Percentiles rank a stretch among this genome's conserved stretches.
phyloP scores from a whole-genome alignment of 2,329 filamentous ascomycete species.

The Trichocomaceae sp. region DNA sequence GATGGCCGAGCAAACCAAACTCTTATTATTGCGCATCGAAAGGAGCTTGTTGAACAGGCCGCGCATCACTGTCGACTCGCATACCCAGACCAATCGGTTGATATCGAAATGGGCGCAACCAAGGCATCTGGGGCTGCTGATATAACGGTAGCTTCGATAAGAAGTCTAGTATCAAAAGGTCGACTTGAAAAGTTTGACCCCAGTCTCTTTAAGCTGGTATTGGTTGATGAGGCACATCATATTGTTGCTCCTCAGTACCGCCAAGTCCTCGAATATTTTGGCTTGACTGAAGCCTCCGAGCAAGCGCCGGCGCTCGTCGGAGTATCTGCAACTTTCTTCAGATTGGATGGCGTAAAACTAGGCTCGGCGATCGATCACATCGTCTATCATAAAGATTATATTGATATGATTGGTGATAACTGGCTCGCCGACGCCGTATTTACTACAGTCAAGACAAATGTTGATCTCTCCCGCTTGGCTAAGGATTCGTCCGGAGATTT shows the following conservation, averaged over 20 bases:
- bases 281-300: conserved; percentile 50
- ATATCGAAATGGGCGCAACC: conserved; percentile 82
- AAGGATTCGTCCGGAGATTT: conserved; percentile 68
- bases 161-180: conserved; percentile 70
- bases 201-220: conserved; percentile 71
- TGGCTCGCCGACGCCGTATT: conserved; percentile 92
- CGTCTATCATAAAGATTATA: conserved; percentile 83
- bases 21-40: conserved; percentile 83
- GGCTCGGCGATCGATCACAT: conserved; percentile 88
- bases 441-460: conserved; percentile 80
- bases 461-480: conserved; percentile 68
- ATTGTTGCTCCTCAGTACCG: conserved; percentile 82
- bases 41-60: conserved; percentile 91
- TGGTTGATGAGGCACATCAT: conserved; percentile 96
- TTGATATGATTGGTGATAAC: conserved; percentile 78
- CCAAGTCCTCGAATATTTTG: conserved; percentile 69
- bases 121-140: conserved; percentile 75
- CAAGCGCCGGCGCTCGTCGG: conserved; percentile 67
- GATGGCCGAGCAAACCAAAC: conserved; percentile 62
- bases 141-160: conserved; percentile 87
- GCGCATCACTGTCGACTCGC: conserved; percentile 72
- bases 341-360: conserved; percentile 76
- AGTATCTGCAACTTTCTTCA: conserved; percentile 74
- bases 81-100: conserved; percentile 74
- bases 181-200: conserved; percentile 81